Evolutionary conservation across 2,329 filamentous ascomycete species (phyloP).

Genomic region (Microascus cirrosus): DNA sequence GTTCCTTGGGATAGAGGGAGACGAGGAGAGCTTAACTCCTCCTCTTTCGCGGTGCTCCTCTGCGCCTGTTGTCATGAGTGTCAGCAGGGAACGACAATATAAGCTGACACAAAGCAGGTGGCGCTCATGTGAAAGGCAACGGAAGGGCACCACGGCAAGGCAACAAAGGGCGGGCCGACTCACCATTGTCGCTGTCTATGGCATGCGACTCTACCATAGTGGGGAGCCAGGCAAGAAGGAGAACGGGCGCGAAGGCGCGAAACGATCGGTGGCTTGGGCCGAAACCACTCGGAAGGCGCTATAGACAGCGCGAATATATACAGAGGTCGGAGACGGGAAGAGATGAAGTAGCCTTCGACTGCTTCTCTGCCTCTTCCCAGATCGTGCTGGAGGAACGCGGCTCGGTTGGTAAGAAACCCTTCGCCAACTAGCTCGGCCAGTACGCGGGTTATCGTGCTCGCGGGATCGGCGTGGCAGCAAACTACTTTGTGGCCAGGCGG

Average conservation of each 20-base stretch:
- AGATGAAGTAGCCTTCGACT: background rate
- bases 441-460: background rate
- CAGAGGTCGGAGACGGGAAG: background rate
- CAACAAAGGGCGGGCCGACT: background rate
- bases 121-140: background rate
- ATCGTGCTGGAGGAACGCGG: background rate
- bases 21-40: conserved; percentile 32
- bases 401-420: background rate
- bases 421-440: background rate
- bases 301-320: background rate
- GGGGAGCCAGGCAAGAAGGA: background rate
- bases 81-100: background rate
- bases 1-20: conserved; percentile 32
- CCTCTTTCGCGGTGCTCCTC: conserved; percentile 7
- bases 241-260: background rate
- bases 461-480: background rate
- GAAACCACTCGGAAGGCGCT: background rate
- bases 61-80: conserved; percentile 6
- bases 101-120: background rate
- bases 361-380: background rate
- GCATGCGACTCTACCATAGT: conserved; percentile 4
- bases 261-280: background rate
- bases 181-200: conserved; percentile 2
- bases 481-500: background rate
- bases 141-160: background rate